These are phyloP conservation scores for Mycena floridula DNA, from an alignment of 768 basidiomycete genomes.

Conservation along the genomic window DNA sequence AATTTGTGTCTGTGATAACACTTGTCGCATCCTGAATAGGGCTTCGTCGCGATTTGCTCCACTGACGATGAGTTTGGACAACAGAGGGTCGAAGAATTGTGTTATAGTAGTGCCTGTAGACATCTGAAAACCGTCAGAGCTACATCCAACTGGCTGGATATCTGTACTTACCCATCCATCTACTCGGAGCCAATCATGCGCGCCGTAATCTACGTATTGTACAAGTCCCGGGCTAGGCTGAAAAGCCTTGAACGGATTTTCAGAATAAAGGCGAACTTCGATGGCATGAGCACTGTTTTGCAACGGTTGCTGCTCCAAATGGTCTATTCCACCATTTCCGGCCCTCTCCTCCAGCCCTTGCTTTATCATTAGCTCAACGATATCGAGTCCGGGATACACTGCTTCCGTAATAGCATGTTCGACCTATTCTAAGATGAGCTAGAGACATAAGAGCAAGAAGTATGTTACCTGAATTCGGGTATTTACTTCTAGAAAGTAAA, in stretches of 20 bases:
- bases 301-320: neutral
- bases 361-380: conserved; percentile 59
- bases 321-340: conserved; percentile 4
- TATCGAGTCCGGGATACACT: conserved; percentile 47
- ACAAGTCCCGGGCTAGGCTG: conserved; percentile 55
- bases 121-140: conserved; percentile 22
- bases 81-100: conserved; percentile 50
- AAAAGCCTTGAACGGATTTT: conserved; percentile 54
- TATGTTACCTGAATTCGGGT: conserved; percentile 50
- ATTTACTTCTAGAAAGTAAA: conserved; percentile 73
- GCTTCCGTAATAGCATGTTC: conserved; percentile 65
- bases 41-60: conserved; percentile 41
- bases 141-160: conserved; percentile 8
- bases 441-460: neutral
- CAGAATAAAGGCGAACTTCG: conserved; percentile 56
- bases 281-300: conserved; percentile 31
- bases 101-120: conserved; percentile 46
- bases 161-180: conserved; percentile 44
- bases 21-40: conserved; percentile 31
- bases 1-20: conserved; percentile 35
- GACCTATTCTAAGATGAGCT: conserved; percentile 30
- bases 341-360: conserved; percentile 41
- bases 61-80: conserved; percentile 55
- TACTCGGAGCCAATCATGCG: conserved; percentile 49
- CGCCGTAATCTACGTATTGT: conserved; percentile 41